Base-by-base conservation (phyloP, 495 filamentous ascomycete genomes). In the Penicillium manginii region DNA sequence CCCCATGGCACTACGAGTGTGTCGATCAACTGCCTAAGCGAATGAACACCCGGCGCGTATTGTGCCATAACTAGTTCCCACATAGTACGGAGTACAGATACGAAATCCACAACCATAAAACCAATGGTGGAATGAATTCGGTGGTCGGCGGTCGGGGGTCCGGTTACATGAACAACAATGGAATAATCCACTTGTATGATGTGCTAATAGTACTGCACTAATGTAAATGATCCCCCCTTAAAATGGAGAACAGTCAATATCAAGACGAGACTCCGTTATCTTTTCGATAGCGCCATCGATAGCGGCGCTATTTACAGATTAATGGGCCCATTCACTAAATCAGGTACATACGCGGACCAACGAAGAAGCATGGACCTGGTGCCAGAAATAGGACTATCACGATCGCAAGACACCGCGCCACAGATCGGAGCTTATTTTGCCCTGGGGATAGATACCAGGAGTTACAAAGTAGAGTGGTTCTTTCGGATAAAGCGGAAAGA, bases 361-460 rank as follows among this genome's bases (percentile, higher is more conserved):
- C 17, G 23, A 43, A 37, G 35, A 52, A 54, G 49, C 42, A 49
- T 35, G 12, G 55, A 47, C 51, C 19, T 4, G n/a, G 17, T 22
- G 47, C 18, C 47, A 51, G 37, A 37, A 50, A 48, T 52, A 35
- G 33, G 45, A 14, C 45, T 19, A 47, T 47, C 11, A 7, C 14
- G 37, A 60, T 60, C 37, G 18, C 29, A 29, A 15, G 54, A 50
- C 51, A 29, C 15, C 46, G 55, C 54, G 60, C 60, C 60, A 58
- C 60, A 51, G 23, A 47, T 26, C 45, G 22, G 22, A 47, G 45
- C 45, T 47, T 47, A 26, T 47, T 23, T 11, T 10, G 10, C 11
- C 9, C 15, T 45, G 21, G 19, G 19, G 45, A 47, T 29, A 14
- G 35, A 37, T n/a, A 10, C 15, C 15, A 37, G 35, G 2, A 10